These are phyloP conservation scores for Metarhizium anisopliae DNA, from an alignment of 2,329 filamentous ascomycete species.

Conservation along the genomic window DNA sequence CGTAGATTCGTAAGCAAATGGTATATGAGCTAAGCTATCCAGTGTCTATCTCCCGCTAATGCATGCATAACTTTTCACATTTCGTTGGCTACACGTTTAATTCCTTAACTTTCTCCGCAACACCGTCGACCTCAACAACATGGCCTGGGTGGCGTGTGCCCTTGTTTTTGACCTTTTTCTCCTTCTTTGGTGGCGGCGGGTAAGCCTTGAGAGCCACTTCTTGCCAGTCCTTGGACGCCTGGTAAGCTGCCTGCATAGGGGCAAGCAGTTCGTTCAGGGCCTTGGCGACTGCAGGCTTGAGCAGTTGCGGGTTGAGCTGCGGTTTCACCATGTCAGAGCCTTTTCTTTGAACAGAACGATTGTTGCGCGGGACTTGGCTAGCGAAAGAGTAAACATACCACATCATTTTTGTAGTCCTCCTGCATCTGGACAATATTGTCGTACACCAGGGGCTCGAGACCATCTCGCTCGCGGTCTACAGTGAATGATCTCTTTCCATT, in stretches of 20 bases:
- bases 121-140: slow-evolving; percentile 3
- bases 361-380: too few species aligned
- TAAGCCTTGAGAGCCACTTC: slow-evolving; percentile 63
- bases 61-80: too few species aligned
- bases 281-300: slow-evolving; percentile 76
- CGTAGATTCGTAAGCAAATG: too few species aligned
- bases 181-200: slow-evolving; percentile 62
- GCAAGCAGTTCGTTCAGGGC: slow-evolving; percentile 65
- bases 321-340: neutral
- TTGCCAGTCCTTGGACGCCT: slow-evolving; percentile 70
- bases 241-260: slow-evolving; percentile 68
- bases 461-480: slow-evolving; percentile 57
- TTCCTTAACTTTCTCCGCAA: slow-evolving; percentile 4
- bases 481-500: slow-evolving; percentile 53
- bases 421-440: slow-evolving; percentile 64
- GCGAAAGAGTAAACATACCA: slow-evolving; percentile 37
- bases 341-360: neutral
- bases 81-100: neutral
- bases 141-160: slow-evolving; percentile 54
- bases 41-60: neutral
- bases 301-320: slow-evolving; percentile 69
- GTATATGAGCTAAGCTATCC: too few species aligned
- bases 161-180: slow-evolving; percentile 70
- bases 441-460: slow-evolving; percentile 68
- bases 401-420: slow-evolving; percentile 71